These are phyloP conservation scores for Rhizophagus prolifer DNA, from an alignment of 192 early-diverging fungal species.

Conservation along the genomic window DNA sequence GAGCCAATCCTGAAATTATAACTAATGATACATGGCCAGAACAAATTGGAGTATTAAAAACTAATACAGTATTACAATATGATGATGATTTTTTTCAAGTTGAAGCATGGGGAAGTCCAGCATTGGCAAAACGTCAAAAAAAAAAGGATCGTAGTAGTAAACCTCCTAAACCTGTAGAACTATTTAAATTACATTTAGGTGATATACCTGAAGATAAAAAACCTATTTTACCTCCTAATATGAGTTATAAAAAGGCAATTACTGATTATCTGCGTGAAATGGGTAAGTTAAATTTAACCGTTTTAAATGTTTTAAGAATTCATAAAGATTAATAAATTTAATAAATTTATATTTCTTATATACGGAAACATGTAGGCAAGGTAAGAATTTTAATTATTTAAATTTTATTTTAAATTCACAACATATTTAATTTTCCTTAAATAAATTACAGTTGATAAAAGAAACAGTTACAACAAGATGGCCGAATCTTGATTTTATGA, in stretches of 20 bases:
- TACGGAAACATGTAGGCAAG: not conserved
- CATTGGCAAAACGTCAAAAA: not conserved
- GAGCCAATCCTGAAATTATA: not conserved
- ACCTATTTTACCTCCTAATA: conserved; percentile 42
- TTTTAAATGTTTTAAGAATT: not conserved
- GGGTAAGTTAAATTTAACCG: not conserved
- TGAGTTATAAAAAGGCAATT: conserved; percentile 51
- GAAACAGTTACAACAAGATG: conserved; percentile 1
- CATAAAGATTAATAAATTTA: too few relatives aligned
- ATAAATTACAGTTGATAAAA: conserved; percentile 7
- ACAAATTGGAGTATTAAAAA: conserved; percentile 1
- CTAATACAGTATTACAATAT: conserved; percentile 10
- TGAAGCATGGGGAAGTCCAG: conserved; percentile 1
- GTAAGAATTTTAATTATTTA: not conserved
- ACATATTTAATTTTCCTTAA: not conserved
- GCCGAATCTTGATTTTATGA: conserved; percentile 9
- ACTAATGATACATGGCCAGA: conserved; percentile 15
- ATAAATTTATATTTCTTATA: not conserved
- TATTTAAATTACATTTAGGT: conserved; percentile 35
- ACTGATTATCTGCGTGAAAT: conserved; percentile 48
- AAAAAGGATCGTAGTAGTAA: not conserved
- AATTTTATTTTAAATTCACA: not conserved
- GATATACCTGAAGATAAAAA: conserved; percentile 45
- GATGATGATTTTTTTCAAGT: not conserved
- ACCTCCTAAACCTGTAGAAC: not conserved